These are phyloP conservation scores for Perilla frutescens DNA, from an alignment of 257 asterid genomes.

Conservation along the genomic window DNA sequence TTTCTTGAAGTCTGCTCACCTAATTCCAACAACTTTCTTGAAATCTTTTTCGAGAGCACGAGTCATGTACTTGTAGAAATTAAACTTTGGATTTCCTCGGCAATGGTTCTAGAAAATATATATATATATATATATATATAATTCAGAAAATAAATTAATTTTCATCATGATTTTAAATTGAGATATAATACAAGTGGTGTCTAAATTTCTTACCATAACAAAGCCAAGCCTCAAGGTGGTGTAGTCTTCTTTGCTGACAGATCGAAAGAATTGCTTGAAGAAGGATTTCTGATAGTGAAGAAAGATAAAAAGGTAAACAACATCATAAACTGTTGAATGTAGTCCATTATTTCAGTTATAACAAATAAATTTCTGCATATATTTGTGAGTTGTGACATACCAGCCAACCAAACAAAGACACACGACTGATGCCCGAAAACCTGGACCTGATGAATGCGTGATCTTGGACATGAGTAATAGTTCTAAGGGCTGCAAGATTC, in stretches of 20 bases:
- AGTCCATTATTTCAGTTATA: not conserved
- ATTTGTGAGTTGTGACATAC: constrained; percentile 42
- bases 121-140: not conserved
- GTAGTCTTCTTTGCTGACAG: constrained; percentile 54
- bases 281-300: constrained; percentile 38
- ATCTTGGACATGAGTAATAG: constrained; percentile 50
- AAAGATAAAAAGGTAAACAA: not conserved
- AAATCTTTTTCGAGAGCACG: constrained; percentile 57
- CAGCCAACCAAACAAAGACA: constrained; percentile 58
- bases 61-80: constrained; percentile 57
- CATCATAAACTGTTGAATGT: not conserved
- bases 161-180: not conserved
- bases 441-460: constrained; percentile 58
- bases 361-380: not conserved
- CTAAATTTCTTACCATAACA: constrained; percentile 43
- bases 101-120: constrained; percentile 41
- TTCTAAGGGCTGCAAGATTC: constrained; percentile 41
- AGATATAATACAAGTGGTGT: not conserved
- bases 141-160: not conserved
- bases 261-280: constrained; percentile 57
- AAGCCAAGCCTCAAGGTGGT: constrained; percentile 54
- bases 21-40: constrained; percentile 59
- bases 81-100: constrained; percentile 48
- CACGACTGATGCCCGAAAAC: constrained; percentile 47
- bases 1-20: constrained; percentile 34